Percentiles rank a stretch among this genome's conserved stretches.
Conservation (phyloP, 176 grass and related monocot genomes). For the Saccharum spontaneum region DNA sequence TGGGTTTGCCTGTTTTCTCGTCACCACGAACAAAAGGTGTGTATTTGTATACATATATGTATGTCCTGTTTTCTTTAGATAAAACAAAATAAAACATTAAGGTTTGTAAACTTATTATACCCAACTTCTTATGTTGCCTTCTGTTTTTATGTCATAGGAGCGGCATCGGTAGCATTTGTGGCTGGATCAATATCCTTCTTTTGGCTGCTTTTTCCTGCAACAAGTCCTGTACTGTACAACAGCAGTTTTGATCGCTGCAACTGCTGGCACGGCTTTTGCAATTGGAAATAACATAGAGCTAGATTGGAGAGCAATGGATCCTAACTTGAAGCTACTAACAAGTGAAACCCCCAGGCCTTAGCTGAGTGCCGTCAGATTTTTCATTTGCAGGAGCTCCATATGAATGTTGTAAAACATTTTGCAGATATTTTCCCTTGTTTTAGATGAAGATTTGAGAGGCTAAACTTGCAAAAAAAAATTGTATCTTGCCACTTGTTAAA, state of each 20-base stretch:
- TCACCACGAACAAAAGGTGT: conserved; percentile 60
- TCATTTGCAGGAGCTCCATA: not conserved
- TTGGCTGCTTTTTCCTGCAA: conserved; percentile 68
- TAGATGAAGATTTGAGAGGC: not conserved
- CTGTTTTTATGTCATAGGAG: conserved; percentile 49
- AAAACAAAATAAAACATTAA: not conserved
- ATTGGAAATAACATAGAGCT: conserved; percentile 49
- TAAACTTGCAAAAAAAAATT: not conserved
- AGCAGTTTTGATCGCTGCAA: conserved; percentile 47
- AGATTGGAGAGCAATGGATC: not conserved
- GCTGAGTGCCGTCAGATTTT: not conserved
- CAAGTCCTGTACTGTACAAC: conserved; percentile 64
- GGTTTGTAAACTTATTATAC: not conserved
- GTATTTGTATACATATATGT: not conserved
- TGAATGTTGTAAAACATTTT: not conserved
- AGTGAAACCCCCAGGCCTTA: not conserved
- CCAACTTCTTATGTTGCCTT: conserved; percentile 14
- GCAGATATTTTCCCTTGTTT: not conserved
- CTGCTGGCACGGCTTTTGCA: conserved; percentile 84
- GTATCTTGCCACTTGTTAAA: not conserved
- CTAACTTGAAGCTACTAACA: conserved; percentile 12
- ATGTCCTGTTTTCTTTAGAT: not conserved
- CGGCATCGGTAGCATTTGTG: conserved; percentile 62
- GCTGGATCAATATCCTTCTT: conserved; percentile 60
- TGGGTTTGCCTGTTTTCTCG: conserved; percentile 73